phyloP scores from a whole-genome alignment of 2,329 filamentous ascomycete genomes.

The Cladobotryum protrusum region DNA sequence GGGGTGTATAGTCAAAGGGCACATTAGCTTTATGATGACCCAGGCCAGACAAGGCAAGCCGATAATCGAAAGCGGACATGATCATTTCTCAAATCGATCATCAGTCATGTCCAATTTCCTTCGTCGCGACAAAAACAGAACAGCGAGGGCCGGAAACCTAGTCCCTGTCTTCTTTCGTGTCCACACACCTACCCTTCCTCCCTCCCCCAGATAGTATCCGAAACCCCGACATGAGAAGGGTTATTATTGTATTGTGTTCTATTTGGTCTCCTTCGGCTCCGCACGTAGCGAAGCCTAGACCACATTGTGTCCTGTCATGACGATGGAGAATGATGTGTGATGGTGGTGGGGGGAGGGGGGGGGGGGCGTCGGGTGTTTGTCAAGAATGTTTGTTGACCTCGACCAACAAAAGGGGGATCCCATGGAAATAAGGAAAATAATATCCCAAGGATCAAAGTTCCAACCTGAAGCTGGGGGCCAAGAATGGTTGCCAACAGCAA shows the following conservation, averaged over 20 bases:
- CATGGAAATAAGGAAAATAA: background rate
- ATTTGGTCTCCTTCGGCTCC: no score
- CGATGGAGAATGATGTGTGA: slow-evolving; percentile 2
- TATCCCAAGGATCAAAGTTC: background rate
- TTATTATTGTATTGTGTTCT: no score
- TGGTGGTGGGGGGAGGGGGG: slow-evolving; percentile 1
- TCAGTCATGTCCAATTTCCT: background rate
- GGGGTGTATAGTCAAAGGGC: no score
- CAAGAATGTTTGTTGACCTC: background rate
- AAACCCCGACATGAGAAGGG: no score
- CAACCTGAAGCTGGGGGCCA: background rate
- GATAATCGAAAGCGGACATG: background rate
- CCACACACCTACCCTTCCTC: no score
- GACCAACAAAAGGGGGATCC: slow-evolving; percentile 1
- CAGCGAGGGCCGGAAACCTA: no score
- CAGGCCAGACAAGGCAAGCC: background rate
- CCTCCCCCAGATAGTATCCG: no score
- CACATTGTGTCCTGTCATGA: background rate
- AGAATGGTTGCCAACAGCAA: background rate
- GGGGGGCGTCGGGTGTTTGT: background rate
- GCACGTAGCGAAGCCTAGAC: slow-evolving; percentile 1
- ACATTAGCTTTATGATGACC: no score
- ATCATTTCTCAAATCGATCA: background rate
- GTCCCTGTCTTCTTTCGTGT: no score
- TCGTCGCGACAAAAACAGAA: no score